Percentiles rank a stretch among this genome's conserved stretches.
Evolutionary conservation across 768 basidiomycete genomes (phyloP).

Genomic region (Serendipita vermifera): DNA sequence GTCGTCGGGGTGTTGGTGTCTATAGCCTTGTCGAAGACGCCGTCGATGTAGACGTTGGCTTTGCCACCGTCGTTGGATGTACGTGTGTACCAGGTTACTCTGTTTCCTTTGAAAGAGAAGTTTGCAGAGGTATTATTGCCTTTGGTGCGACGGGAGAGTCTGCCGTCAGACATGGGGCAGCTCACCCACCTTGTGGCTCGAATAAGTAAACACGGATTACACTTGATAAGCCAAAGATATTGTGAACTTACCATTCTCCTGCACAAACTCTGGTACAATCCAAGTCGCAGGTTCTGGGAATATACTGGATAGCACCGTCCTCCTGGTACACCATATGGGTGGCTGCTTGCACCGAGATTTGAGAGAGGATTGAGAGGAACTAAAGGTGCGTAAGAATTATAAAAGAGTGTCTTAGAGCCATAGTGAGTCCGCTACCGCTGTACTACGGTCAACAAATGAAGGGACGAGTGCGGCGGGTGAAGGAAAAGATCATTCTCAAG

Average conservation of each 20-base stretch:
- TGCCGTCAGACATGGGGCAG: neutral
- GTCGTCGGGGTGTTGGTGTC: neutral
- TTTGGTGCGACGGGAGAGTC: neutral
- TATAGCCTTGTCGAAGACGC: neutral
- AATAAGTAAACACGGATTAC: neutral
- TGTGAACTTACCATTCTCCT: neutral
- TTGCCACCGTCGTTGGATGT: neutral
- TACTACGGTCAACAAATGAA: too few relatives aligned
- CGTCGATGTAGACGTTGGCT: neutral
- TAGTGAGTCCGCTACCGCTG: too few relatives aligned
- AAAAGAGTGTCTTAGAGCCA: too few relatives aligned
- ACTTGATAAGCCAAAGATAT: neutral
- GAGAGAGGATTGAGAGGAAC: too few relatives aligned
- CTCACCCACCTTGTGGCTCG: neutral
- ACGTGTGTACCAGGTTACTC: conserved; percentile 1
- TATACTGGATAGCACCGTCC: neutral
- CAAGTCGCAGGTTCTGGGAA: neutral
- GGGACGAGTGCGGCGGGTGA: too few relatives aligned
- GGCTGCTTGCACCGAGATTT: too few relatives aligned
- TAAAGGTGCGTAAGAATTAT: too few relatives aligned
- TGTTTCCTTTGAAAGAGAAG: neutral
- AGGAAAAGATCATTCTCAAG: too few relatives aligned
- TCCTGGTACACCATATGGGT: neutral
- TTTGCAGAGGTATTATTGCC: neutral
- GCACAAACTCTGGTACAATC: conserved; percentile 5